Percentiles rank a stretch among this genome's conserved stretches.
phyloP scores from a whole-genome alignment of 208 protist genomes.

The Phytomonas sp. region DNA sequence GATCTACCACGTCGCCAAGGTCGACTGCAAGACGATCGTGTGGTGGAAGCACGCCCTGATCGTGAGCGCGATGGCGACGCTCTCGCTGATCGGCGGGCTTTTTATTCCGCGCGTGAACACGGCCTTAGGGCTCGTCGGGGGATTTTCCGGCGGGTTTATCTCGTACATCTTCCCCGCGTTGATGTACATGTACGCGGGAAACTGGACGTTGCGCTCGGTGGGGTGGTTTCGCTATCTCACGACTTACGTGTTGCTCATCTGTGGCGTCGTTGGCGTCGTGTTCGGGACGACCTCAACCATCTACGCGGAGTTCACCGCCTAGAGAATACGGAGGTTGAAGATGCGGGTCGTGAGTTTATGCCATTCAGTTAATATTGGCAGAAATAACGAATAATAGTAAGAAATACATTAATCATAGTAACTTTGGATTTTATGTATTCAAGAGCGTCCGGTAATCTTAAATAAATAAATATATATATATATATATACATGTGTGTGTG shows the following conservation, averaged over 20 bases:
- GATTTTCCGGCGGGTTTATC: constrained; percentile 57
- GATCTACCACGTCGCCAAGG: constrained; percentile 39
- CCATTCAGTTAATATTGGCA: neutral
- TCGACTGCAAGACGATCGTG: constrained; percentile 26
- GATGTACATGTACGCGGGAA: constrained; percentile 61
- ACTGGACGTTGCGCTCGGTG: constrained; percentile 23
- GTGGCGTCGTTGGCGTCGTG: constrained; percentile 55
- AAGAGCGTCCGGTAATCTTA: neutral
- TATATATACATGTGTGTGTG: neutral
- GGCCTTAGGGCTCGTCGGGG: constrained; percentile 67
- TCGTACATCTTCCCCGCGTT: constrained; percentile 65
- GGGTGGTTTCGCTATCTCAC: constrained; percentile 49
- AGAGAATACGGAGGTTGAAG: neutral
- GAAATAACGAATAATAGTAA: neutral
- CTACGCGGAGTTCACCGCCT: constrained; percentile 27
- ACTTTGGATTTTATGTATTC: neutral
- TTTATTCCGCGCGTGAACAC: constrained; percentile 63
- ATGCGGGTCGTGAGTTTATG: neutral
- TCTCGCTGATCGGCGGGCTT: constrained; percentile 43
- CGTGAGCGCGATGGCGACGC: constrained; percentile 24
- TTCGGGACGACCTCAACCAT: constrained; percentile 52
- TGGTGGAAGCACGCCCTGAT: constrained; percentile 45
- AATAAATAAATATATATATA: neutral
- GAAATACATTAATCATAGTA: neutral
- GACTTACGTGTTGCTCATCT: constrained; percentile 53